Evolutionary conservation across 2,329 filamentous ascomycete species (phyloP).

Genomic region (Parasarocladium wereldwijsianum): DNA sequence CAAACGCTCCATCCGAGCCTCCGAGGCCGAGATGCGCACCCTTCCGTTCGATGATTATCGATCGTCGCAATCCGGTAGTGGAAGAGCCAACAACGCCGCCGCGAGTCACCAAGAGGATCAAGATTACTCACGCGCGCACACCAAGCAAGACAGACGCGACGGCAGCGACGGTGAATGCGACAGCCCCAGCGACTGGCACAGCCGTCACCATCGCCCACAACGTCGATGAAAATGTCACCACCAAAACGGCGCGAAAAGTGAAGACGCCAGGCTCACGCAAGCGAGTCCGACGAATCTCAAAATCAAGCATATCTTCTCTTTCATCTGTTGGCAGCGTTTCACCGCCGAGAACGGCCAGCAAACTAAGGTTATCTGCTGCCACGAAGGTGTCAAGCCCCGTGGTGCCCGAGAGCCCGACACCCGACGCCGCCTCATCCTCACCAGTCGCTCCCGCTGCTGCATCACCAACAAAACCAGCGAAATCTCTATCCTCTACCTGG

Average conservation of each 20-base stretch:
- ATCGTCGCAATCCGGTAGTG: too few relatives aligned
- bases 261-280: constrained; percentile 20
- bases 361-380: not conserved
- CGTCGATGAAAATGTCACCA: constrained; percentile 2
- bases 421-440: too few relatives aligned
- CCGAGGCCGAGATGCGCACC: too few relatives aligned
- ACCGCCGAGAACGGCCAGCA: constrained; percentile 13
- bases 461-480: too few relatives aligned
- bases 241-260: constrained; percentile 8
- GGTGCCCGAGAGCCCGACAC: too few relatives aligned
- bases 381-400: too few relatives aligned
- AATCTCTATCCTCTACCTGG: too few relatives aligned
- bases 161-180: constrained; percentile 1
- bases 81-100: constrained; percentile 1
- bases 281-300: constrained; percentile 20
- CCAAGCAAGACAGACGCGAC: constrained; percentile 6
- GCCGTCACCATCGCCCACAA: constrained; percentile 2
- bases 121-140: constrained; percentile 11
- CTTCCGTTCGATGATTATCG: too few relatives aligned
- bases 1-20: too few relatives aligned
- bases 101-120: constrained; percentile 22
- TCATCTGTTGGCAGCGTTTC: constrained; percentile 24
- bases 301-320: constrained; percentile 27
- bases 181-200: constrained; percentile 1
- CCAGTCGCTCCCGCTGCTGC: too few relatives aligned